Evolutionary conservation across 805 yeast genomes (phyloP).

Genomic region (Gaillardinia entomophila): DNA sequence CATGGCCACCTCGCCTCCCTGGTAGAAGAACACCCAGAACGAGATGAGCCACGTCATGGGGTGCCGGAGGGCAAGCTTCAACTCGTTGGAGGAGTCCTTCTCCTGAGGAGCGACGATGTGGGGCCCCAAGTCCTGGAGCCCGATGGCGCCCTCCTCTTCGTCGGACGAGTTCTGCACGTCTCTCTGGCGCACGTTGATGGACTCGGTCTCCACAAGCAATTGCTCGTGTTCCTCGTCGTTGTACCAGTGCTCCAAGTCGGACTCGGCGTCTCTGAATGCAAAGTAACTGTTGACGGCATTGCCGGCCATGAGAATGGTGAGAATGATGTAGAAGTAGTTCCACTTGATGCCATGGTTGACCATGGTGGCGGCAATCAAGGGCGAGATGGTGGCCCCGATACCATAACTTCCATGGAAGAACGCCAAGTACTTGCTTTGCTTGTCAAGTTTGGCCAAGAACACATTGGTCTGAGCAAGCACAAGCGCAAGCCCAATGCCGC

Average conservation of each 20-base stretch:
- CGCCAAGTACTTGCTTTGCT: constrained; percentile 56
- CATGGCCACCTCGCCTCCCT: constrained; percentile 64
- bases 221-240: constrained; percentile 5
- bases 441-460: constrained; percentile 43
- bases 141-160: neutral
- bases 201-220: neutral
- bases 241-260: constrained; percentile 37
- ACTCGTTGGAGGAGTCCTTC: neutral
- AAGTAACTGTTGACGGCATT: constrained; percentile 27
- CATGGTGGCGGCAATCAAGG: constrained; percentile 57
- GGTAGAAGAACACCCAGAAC: constrained; percentile 51
- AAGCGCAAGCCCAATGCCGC: constrained; percentile 53
- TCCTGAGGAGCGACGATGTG: neutral
- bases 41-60: constrained; percentile 45
- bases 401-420: constrained; percentile 67
- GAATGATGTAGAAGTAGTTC: constrained; percentile 50
- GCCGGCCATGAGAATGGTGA: constrained; percentile 32
- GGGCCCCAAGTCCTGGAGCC: neutral
- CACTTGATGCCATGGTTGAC: constrained; percentile 45
- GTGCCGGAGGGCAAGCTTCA: constrained; percentile 29
- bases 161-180: neutral
- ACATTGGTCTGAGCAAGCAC: constrained; percentile 47
- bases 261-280: constrained; percentile 46
- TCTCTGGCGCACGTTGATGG: neutral
- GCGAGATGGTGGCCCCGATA: constrained; percentile 64